Evolutionary conservation across 192 early-diverging fungal species (phyloP).

Genomic region (Thoreauomyces humboldtii): DNA sequence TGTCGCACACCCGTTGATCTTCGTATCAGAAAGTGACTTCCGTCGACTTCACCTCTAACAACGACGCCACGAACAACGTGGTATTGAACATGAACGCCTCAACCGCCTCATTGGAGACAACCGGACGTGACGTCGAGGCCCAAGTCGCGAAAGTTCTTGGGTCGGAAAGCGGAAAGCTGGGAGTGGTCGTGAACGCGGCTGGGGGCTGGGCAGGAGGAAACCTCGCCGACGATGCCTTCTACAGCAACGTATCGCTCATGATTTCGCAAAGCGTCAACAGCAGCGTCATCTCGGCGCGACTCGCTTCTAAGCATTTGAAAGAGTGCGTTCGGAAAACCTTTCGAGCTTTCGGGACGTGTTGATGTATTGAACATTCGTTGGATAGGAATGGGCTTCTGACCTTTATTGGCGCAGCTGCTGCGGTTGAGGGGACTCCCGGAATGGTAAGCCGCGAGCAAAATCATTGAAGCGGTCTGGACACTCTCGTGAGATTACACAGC

Average conservation of each 20-base stretch:
- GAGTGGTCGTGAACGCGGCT: constrained; percentile 88
- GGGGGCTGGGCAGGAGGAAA: constrained; percentile 96
- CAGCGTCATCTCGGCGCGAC: constrained; percentile 76
- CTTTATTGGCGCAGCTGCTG: constrained; percentile 6
- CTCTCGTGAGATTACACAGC: too few relatives aligned
- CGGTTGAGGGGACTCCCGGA: constrained; percentile 10
- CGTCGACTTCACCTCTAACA: constrained; percentile 72
- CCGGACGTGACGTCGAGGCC: constrained; percentile 56
- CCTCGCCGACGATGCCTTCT: constrained; percentile 59
- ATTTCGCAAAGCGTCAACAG: constrained; percentile 78
- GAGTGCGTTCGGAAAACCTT: constrained; percentile 59
- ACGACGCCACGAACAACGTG: constrained; percentile 72
- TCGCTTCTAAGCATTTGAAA: constrained; percentile 73
- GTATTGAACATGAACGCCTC: constrained; percentile 41
- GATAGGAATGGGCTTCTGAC: constrained; percentile 1
- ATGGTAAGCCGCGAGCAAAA: too few relatives aligned
- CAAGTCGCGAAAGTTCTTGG: too few relatives aligned
- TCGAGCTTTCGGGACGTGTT: too few relatives aligned
- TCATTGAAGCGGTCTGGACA: too few relatives aligned
- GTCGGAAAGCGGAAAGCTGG: constrained; percentile 51
- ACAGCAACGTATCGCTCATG: constrained; percentile 73
- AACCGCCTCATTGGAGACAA: constrained; percentile 49
- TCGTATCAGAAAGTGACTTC: constrained; percentile 64
- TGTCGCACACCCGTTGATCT: background rate
- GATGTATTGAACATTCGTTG: constrained; percentile 33